These are phyloP conservation scores for Diaporthe batatas DNA, from an alignment of 2,329 filamentous ascomycete genomes.

Conservation along the genomic window DNA sequence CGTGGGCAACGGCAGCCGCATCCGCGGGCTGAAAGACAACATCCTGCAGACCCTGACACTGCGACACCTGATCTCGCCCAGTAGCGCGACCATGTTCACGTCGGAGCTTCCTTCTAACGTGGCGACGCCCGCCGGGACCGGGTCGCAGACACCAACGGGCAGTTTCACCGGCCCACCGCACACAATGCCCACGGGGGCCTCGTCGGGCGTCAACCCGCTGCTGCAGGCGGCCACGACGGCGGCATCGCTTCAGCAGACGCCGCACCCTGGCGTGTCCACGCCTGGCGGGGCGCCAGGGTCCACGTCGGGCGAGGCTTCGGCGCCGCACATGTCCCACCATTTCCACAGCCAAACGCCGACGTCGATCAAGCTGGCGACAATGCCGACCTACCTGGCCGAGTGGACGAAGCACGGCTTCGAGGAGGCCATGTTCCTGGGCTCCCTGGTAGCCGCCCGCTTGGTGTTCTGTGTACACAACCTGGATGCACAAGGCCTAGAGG, in stretches of 20 bases:
- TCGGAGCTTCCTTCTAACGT: constrained; percentile 95
- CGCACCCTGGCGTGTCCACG: constrained; percentile 59
- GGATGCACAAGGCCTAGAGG: constrained; percentile 64
- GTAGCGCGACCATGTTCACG: constrained; percentile 95
- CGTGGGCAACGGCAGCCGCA: constrained; percentile 84
- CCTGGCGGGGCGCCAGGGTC: constrained; percentile 50
- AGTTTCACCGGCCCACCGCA: constrained; percentile 67
- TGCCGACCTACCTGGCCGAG: constrained; percentile 89
- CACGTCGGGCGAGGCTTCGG: constrained; percentile 56
- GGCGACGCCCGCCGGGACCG: constrained; percentile 90
- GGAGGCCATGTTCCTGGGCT: constrained; percentile 88
- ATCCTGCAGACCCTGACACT: constrained; percentile 82
- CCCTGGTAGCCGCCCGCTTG: constrained; percentile 81
- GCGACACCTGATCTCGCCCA: constrained; percentile 91
- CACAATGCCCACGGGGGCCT: constrained; percentile 60
- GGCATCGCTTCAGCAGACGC: constrained; percentile 62
- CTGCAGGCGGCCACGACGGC: constrained; percentile 90
- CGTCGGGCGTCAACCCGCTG: constrained; percentile 81
- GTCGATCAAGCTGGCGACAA: constrained; percentile 81
- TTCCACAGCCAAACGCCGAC: constrained; percentile 82
- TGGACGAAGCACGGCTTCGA: constrained; percentile 88
- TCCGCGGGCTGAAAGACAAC: constrained; percentile 87
- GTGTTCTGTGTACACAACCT: constrained; percentile 72
- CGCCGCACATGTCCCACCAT: constrained; percentile 58
- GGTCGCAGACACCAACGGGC: constrained; percentile 87